Percentiles rank a stretch among this genome's conserved stretches.
phyloP scores from a whole-genome alignment of 345 rosid species.

The Anacardium occidentale region DNA sequence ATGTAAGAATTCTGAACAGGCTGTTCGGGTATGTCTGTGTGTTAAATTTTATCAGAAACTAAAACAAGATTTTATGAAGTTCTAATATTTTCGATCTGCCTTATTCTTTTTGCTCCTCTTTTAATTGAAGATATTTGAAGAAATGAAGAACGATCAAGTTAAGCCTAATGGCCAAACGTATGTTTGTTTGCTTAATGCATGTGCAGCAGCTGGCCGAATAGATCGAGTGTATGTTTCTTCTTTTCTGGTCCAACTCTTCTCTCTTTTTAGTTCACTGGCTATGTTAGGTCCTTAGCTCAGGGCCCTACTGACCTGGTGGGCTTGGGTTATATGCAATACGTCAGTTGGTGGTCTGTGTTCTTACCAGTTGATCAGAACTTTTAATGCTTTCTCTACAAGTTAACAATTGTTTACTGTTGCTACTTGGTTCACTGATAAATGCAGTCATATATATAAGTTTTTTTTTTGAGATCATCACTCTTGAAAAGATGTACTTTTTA shows the following conservation, averaged over 20 bases:
- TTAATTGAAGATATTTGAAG: constrained; percentile 65
- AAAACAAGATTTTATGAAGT: neutral
- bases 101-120: constrained; percentile 5
- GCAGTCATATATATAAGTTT: neutral
- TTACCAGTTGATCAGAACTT: neutral
- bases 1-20: constrained; percentile 73
- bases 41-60: constrained; percentile 8
- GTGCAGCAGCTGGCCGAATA: constrained; percentile 80
- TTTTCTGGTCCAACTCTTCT: constrained; percentile 18
- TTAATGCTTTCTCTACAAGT: neutral
- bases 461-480: neutral
- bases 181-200: constrained; percentile 80
- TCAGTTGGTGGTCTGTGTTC: neutral
- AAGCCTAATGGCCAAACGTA: constrained; percentile 94
- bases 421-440: neutral
- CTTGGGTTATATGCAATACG: neutral
- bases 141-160: constrained; percentile 87
- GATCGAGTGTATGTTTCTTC: constrained; percentile 80
- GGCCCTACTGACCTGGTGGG: neutral
- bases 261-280: constrained; percentile 10
- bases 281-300: too few species aligned
- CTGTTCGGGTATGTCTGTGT: constrained; percentile 50
- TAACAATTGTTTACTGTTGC: neutral
- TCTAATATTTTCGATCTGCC: neutral
- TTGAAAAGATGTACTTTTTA: neutral